Conservation (phyloP, 257 asterid species). For the Agastache rugosa region DNA sequence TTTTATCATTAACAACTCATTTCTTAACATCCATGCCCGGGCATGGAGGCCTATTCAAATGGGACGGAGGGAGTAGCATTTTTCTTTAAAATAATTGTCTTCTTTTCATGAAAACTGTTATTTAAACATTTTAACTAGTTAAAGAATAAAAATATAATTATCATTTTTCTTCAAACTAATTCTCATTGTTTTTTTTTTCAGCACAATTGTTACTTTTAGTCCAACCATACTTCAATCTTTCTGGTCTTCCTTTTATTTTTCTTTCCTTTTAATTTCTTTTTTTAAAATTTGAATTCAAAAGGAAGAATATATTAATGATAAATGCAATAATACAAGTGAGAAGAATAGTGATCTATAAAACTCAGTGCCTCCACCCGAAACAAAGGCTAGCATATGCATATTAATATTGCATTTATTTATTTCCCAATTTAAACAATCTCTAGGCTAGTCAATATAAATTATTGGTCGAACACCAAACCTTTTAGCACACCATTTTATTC, state of each 20-base stretch:
- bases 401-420: constrained; percentile 6
- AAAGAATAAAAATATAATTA: too few relatives aligned
- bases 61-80: too few relatives aligned
- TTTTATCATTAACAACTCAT: too few relatives aligned
- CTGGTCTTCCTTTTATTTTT: neutral
- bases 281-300: neutral
- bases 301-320: neutral
- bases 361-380: neutral
- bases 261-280: neutral
- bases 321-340: neutral
- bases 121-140: too few relatives aligned
- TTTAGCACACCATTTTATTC: neutral
- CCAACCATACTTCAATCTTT: too few relatives aligned
- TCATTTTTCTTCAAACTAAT: too few relatives aligned
- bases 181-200: too few relatives aligned
- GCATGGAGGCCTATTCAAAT: too few relatives aligned
- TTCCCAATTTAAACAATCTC: constrained; percentile 22
- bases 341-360: neutral
- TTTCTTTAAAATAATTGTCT: too few relatives aligned
- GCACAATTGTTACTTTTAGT: too few relatives aligned
- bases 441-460: neutral
- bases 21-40: too few relatives aligned
- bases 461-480: constrained; percentile 14
- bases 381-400: neutral
- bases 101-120: too few relatives aligned